Evolutionary conservation across 1,284 basidiomycete genomes (phyloP).

Genomic region (Sparassis latifolia): DNA sequence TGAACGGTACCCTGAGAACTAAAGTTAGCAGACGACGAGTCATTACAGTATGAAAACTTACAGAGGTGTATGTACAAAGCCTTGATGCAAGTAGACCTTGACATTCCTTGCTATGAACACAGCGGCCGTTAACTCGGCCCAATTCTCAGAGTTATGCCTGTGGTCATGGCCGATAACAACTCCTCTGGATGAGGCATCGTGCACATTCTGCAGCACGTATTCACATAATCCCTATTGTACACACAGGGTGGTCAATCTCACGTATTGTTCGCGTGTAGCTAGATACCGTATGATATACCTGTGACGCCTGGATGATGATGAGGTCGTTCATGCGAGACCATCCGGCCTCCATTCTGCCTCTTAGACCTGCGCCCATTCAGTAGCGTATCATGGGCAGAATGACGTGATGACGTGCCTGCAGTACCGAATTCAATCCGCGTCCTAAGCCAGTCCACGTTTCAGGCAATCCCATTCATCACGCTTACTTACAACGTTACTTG

Average conservation of each 20-base stretch:
- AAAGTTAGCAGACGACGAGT: neutral
- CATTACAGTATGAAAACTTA: constrained; percentile 26
- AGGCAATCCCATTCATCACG: neutral
- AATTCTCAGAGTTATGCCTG: constrained; percentile 68
- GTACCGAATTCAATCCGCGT: constrained; percentile 80
- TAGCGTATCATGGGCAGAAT: neutral
- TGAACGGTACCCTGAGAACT: constrained; percentile 64
- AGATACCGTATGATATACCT: constrained; percentile 35
- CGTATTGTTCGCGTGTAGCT: neutral
- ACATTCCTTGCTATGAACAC: constrained; percentile 59
- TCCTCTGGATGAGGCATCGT: constrained; percentile 50
- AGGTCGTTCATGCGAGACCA: constrained; percentile 85
- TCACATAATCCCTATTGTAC: constrained; percentile 60
- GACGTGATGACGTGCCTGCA: constrained; percentile 46
- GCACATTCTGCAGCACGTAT: constrained; percentile 53
- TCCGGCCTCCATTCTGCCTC: constrained; percentile 81
- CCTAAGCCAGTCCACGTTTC: constrained; percentile 27
- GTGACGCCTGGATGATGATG: constrained; percentile 76
- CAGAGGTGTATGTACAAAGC: constrained; percentile 78
- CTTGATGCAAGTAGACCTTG: constrained; percentile 64
- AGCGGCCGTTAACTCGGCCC: constrained; percentile 69
- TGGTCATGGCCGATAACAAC: constrained; percentile 82
- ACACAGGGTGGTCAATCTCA: neutral
- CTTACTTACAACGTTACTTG: constrained; percentile 1
- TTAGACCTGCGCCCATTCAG: constrained; percentile 44